Conservation (phyloP, 2,329 filamentous ascomycete genomes). For the Cladophialophora psammophila region DNA sequence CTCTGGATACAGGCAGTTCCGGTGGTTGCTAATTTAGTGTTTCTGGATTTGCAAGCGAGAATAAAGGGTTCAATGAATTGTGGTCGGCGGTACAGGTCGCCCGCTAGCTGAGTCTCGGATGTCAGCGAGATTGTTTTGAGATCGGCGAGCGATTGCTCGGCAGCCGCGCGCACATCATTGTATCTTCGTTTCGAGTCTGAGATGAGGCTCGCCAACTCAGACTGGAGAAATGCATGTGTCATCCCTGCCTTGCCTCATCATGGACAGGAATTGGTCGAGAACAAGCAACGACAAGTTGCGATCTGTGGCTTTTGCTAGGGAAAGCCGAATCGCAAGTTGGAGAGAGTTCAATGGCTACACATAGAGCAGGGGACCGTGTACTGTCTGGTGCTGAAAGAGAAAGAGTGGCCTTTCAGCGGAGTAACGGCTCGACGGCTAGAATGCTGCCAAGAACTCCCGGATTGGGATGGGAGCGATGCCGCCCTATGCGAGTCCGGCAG, state of each 20-base stretch:
- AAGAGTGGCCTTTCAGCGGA: no score
- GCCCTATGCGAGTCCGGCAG: no score
- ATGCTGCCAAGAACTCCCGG: no score
- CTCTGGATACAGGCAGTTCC: constrained; percentile 89
- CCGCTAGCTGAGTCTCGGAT: constrained; percentile 77
- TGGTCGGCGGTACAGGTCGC: constrained; percentile 79
- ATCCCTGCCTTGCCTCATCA: constrained; percentile 36
- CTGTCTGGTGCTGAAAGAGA: no score
- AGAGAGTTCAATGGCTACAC: not conserved
- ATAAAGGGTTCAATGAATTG: constrained; percentile 94
- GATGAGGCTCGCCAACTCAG: constrained; percentile 87
- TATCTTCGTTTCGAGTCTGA: constrained; percentile 97
- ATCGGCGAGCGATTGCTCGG: constrained; percentile 91
- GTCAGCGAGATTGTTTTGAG: constrained; percentile 77
- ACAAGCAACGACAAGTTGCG: no score
- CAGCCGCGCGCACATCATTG: constrained; percentile 84
- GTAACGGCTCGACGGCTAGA: no score
- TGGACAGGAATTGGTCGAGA: constrained; percentile 6
- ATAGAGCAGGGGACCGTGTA: no score
- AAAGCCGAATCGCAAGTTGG: not conserved
- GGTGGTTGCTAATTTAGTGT: constrained; percentile 86
- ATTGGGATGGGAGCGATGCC: no score
- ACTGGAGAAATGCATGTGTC: constrained; percentile 69
- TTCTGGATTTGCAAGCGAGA: constrained; percentile 87
- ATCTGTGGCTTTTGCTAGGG: no score